These are phyloP conservation scores for Trichomonas gallinae DNA, from an alignment of 208 protist species.

Conservation along the genomic window DNA sequence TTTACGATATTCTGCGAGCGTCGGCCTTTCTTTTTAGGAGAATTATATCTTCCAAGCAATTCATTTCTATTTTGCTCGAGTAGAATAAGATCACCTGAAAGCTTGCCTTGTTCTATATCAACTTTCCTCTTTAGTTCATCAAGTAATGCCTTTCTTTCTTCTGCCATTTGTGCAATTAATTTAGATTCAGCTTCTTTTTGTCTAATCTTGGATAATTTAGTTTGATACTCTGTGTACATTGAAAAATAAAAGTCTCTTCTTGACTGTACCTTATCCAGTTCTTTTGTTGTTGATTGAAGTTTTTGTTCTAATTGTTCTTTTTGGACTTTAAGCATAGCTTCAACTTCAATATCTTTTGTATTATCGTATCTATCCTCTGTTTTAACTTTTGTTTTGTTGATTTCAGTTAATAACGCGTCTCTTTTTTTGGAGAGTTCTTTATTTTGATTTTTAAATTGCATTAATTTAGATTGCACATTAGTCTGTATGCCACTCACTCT, in stretches of 20 bases:
- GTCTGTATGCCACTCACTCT: background rate
- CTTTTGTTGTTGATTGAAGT: background rate
- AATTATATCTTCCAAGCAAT: background rate
- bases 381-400: background rate
- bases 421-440: background rate
- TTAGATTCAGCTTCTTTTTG: background rate
- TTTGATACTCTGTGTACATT: background rate
- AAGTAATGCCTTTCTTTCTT: background rate
- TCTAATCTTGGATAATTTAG: background rate
- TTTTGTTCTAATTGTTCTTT: background rate
- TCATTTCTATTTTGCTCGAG: background rate
- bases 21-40: background rate
- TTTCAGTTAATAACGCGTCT: background rate
- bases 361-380: background rate
- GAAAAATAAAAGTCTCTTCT: background rate
- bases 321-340: background rate
- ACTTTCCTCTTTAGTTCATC: background rate
- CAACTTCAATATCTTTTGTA: background rate
- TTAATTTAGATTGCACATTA: background rate
- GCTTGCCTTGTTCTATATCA: background rate
- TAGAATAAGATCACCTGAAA: background rate
- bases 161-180: background rate
- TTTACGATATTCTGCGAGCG: background rate
- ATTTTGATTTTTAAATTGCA: background rate
- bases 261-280: background rate